Evolutionary conservation across 768 basidiomycete genomes (phyloP), one percentile per base, ranked within the genome.

Genomic region (Phlebiopsis flavidoalba): DNA sequence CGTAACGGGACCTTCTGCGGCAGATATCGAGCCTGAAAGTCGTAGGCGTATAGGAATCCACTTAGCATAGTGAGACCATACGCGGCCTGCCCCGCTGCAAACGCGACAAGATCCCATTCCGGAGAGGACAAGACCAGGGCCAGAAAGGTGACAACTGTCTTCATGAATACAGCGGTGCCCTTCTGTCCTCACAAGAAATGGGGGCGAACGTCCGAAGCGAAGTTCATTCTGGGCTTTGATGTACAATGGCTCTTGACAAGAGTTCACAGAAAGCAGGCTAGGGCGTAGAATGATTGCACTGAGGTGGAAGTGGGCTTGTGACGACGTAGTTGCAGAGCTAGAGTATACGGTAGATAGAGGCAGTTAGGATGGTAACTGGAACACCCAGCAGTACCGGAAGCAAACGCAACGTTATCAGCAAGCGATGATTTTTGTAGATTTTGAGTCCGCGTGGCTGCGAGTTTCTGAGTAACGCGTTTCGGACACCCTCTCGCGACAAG

Each of bases 401-500:
- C 24, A 86, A 77, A 1, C 84, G 56, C 70, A 88, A 73, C 79
- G 81, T 81, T 76, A 80, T 64, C 56, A 73, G 64, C 1, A 70
- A 66, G 5, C 65, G 24, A 0, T 33, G 24, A 36, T 37, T 0
- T 53, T 57, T 17, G 56, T 35, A 5, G 12, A 35, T 36, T 19
- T 36, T 17, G 45, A 21, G 43, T 67, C n/a, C 60, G 22, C 69
- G 15, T 14, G 59, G 63, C 62, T 72, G 70, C 36, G 78, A 79
- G 40, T 43, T 43, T n/a, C 95, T 83, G 15, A 97, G 78, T 5
- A 97, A 80, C 6, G 91, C 86, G 70, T 89, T 92, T 45, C 97
- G 81, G 8, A 98, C 82, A 17, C 95, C 96, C 72, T 99, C 97
- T n/a, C 97, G 80, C 36, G 89, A 88, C 8, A 98, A 79, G 72